These are phyloP conservation scores for Cicer arietinum DNA, from an alignment of 306 rosid species.

Conservation along the genomic window DNA sequence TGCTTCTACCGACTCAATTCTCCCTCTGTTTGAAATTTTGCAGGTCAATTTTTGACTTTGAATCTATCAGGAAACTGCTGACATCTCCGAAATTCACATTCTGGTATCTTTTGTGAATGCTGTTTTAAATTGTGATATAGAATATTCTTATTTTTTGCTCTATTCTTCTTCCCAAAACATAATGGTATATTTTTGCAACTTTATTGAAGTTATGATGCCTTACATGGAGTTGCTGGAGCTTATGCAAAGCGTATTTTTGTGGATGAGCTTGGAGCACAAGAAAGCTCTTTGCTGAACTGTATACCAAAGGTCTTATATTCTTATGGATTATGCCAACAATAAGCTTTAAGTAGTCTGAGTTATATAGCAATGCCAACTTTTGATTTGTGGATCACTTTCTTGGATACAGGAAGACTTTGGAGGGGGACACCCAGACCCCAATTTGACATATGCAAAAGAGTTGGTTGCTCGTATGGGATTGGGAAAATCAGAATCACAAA, in stretches of 20 bases:
- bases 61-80: constrained; percentile 69
- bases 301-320: constrained; percentile 78
- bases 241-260: constrained; percentile 93
- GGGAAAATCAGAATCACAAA: constrained; percentile 73
- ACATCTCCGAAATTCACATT: constrained; percentile 88
- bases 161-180: constrained; percentile 19
- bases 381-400: constrained; percentile 43
- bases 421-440: constrained; percentile 99
- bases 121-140: constrained; percentile 37
- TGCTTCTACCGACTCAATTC: constrained; percentile 24
- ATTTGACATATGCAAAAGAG: constrained; percentile 97
- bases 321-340: constrained; percentile 9
- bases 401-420: constrained; percentile 94
- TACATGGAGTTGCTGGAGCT: constrained; percentile 97
- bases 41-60: constrained; percentile 97
- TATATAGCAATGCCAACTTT: constrained; percentile 11
- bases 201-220: constrained; percentile 73
- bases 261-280: constrained; percentile 98
- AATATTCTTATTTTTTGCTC: constrained; percentile 17
- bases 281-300: constrained; percentile 88
- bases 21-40: constrained; percentile 38
- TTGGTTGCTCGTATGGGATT: constrained; percentile 93
- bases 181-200: constrained; percentile 27
- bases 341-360: constrained; percentile 34
- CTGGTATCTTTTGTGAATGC: constrained; percentile 64